Conservation (phyloP, 2,329 filamentous ascomycete species). For the Fusarium pseudocircinatum region DNA sequence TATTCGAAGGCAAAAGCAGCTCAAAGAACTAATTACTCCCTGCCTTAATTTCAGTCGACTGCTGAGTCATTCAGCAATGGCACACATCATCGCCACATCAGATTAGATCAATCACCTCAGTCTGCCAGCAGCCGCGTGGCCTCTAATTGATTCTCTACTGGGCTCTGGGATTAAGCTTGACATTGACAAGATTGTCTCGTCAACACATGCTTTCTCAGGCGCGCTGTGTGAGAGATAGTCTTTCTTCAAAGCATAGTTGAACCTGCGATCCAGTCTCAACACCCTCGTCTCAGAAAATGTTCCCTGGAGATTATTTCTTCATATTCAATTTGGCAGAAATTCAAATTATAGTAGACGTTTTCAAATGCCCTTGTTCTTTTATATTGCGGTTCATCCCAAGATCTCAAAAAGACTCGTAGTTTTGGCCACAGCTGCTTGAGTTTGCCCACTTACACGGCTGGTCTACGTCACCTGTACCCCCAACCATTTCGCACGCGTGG, state of each 20-base stretch:
- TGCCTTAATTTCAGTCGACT: neutral
- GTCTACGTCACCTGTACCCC: slow-evolving; percentile 28
- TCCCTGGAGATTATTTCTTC: neutral
- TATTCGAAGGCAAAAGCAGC: slow-evolving; percentile 7
- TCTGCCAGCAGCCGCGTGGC: slow-evolving; percentile 34
- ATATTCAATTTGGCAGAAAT: neutral
- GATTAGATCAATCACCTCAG: slow-evolving; percentile 16
- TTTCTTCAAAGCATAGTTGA: neutral
- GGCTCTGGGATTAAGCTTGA: neutral
- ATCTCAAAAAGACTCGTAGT: neutral
- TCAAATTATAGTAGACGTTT: neutral
- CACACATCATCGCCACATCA: slow-evolving; percentile 28
- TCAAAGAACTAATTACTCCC: neutral
- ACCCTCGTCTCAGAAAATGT: neutral
- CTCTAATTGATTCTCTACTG: neutral
- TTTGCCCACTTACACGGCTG: slow-evolving; percentile 26
- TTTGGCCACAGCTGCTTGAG: neutral
- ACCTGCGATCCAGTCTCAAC: neutral
- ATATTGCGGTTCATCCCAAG: neutral
- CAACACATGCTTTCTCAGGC: neutral
- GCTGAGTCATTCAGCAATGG: slow-evolving; percentile 32
- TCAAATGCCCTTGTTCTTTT: too few species aligned
- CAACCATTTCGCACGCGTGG: neutral
- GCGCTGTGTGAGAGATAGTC: neutral
- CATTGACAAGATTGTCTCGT: neutral